Percentiles rank a stretch among this genome's conserved stretches.
phyloP scores from a whole-genome alignment of 2,329 filamentous ascomycete genomes.

The Knufia fluminis region DNA sequence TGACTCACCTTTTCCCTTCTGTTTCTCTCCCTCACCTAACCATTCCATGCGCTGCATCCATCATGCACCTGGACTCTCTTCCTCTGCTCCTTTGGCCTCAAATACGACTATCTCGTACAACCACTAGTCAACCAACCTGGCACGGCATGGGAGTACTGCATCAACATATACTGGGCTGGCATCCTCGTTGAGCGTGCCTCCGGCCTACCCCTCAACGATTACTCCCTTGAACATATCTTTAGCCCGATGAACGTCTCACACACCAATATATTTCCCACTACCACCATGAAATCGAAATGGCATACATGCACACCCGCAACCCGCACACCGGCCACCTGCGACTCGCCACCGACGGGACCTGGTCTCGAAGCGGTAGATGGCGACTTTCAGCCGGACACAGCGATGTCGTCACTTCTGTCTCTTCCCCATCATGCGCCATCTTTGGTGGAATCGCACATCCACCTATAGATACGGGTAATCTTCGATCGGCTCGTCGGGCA shows the following conservation, averaged over 20 bases:
- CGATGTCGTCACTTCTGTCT: no score
- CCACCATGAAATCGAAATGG: constrained; percentile 47
- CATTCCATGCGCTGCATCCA: no score
- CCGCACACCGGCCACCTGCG: constrained; percentile 31
- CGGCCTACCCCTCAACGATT: constrained; percentile 39
- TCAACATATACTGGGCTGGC: constrained; percentile 48
- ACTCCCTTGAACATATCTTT: constrained; percentile 42
- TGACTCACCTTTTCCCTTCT: no score
- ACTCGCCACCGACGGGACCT: constrained; percentile 34
- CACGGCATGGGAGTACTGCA: constrained; percentile 52
- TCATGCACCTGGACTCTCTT: no score
- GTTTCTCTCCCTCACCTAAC: no score
- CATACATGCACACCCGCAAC: constrained; percentile 48
- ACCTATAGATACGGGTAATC: no score
- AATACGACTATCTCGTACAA: constrained; percentile 38
- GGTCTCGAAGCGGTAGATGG: no score
- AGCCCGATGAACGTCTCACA: constrained; percentile 41
- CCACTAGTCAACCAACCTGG: constrained; percentile 58
- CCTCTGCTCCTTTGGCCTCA: constrained; percentile 44
- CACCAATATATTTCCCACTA: constrained; percentile 48
- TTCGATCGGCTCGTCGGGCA: no score
- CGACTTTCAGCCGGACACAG: no score
- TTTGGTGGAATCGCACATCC: no score
- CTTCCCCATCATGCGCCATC: no score
- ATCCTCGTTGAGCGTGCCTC: constrained; percentile 39